Conservation (phyloP, 805 yeast genomes). For the Candida verbasci region DNA sequence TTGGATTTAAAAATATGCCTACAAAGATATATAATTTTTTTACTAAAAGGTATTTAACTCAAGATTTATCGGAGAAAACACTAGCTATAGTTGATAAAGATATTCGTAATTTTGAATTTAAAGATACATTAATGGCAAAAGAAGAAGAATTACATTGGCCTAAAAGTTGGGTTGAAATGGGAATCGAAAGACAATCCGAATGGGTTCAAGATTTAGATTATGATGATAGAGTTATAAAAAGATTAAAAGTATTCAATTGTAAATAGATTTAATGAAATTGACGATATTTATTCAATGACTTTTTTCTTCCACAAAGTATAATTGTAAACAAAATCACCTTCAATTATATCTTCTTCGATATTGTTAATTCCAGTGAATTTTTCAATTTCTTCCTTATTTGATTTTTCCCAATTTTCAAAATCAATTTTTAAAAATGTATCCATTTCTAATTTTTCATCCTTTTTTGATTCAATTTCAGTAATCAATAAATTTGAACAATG, state of each 20-base stretch:
- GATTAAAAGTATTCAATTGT: conserved; percentile 45
- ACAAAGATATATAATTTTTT: conserved; percentile 74
- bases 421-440: conserved; percentile 63
- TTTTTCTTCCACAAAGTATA: conserved; percentile 55
- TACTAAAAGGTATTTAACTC: conserved; percentile 66
- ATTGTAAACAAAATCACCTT: conserved; percentile 44
- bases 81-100: conserved; percentile 49
- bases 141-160: conserved; percentile 90
- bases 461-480: conserved; percentile 54
- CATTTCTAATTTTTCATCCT: conserved; percentile 43
- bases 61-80: conserved; percentile 53
- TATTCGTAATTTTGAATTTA: conserved; percentile 48
- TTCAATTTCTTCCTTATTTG: conserved; percentile 29
- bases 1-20: conserved; percentile 78
- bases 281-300: too few species aligned
- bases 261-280: neutral
- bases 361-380: conserved; percentile 20
- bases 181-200: conserved; percentile 72
- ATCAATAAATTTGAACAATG: conserved; percentile 46
- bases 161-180: conserved; percentile 70
- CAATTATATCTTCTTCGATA: conserved; percentile 28
- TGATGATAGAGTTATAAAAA: conserved; percentile 61
- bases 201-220: conserved; percentile 76
- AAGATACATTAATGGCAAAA: conserved; percentile 39
- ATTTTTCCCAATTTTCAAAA: conserved; percentile 31